Conservation (phyloP, 495 filamentous ascomycete genomes). For the Talaromyces wortmannii region DNA sequence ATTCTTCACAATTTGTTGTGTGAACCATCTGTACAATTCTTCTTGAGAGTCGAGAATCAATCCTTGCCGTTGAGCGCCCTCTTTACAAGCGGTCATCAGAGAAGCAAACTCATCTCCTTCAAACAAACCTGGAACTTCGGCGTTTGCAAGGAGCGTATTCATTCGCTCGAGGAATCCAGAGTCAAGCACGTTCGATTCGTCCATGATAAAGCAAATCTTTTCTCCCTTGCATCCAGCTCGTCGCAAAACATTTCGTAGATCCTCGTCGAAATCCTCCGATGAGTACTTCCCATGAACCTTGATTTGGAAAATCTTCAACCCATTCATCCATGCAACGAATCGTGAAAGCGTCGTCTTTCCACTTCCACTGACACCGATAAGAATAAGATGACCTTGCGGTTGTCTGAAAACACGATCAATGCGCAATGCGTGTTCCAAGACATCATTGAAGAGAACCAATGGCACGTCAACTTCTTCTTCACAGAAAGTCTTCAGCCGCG, state of each 20-base stretch:
- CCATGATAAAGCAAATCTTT: conserved; percentile 99
- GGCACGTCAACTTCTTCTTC: conserved; percentile 99
- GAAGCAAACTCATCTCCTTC: conserved; percentile 95
- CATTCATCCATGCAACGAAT: conserved; percentile 99
- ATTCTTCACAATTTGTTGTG: conserved; percentile 97
- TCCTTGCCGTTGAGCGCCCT: conserved; percentile 94
- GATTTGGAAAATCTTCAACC: conserved; percentile 97
- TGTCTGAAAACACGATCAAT: conserved; percentile 99
- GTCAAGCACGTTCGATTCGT: conserved; percentile 96
- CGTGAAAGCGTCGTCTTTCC: conserved; percentile 97
- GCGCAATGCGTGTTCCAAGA: conserved; percentile 92
- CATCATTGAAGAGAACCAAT: conserved; percentile 95
- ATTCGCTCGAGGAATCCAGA: conserved; percentile 98
- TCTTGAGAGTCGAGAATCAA: conserved; percentile 93
- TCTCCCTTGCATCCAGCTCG: conserved; percentile 95
- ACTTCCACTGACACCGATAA: conserved; percentile 96
- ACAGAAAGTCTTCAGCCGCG: conserved; percentile 94
- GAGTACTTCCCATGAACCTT: conserved; percentile 99
- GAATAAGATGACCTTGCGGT: conserved; percentile 93
- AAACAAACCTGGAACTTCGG: conserved; percentile 95
- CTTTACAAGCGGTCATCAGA: conserved; percentile 96
- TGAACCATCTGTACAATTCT: conserved; percentile 99
- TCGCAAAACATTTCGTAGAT: conserved; percentile 86
- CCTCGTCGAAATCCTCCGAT: conserved; percentile 97
- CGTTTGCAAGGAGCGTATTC: conserved; percentile 97